Percentiles rank a stretch among this genome's conserved stretches.
phyloP scores from a whole-genome alignment of 352 stramenopile genomes.

The Stramenopiles sp. region DNA sequence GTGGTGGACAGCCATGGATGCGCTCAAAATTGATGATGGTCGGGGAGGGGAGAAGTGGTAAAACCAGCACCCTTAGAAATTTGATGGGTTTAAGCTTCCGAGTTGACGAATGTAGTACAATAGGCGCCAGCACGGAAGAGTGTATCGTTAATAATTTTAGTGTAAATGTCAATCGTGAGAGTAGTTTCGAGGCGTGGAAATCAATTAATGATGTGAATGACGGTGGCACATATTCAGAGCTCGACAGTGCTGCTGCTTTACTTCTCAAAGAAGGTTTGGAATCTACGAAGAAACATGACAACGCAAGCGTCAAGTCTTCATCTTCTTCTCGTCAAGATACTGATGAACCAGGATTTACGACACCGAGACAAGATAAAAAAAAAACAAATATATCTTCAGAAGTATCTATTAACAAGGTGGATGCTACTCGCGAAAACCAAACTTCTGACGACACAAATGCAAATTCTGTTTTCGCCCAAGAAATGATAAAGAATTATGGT shows the following conservation, averaged over 20 bases:
- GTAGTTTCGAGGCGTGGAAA: neutral
- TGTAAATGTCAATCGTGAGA: neutral
- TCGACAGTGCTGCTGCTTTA: neutral
- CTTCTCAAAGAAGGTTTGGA: neutral
- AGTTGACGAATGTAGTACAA: constrained; percentile 12
- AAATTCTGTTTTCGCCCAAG: too few relatives aligned
- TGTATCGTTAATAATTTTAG: neutral
- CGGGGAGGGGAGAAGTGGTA: constrained; percentile 17
- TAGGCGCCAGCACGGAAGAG: constrained; percentile 16
- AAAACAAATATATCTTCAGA: too few relatives aligned
- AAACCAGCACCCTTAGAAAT: constrained; percentile 18
- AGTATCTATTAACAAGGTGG: too few relatives aligned
- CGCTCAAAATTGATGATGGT: constrained; percentile 16
- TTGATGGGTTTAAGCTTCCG: constrained; percentile 14
- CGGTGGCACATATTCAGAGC: neutral
- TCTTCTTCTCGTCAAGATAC: too few relatives aligned
- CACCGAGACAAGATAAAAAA: too few relatives aligned
- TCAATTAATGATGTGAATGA: neutral
- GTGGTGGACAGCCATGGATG: neutral
- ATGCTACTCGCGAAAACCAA: too few relatives aligned
- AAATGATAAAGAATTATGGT: neutral
- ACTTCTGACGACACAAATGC: too few relatives aligned
- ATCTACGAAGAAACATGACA: neutral
- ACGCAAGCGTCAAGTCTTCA: too few relatives aligned
- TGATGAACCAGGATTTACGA: too few relatives aligned